Base-by-base conservation (phyloP, 768 basidiomycete genomes). In the Boletus tomentosulus region DNA sequence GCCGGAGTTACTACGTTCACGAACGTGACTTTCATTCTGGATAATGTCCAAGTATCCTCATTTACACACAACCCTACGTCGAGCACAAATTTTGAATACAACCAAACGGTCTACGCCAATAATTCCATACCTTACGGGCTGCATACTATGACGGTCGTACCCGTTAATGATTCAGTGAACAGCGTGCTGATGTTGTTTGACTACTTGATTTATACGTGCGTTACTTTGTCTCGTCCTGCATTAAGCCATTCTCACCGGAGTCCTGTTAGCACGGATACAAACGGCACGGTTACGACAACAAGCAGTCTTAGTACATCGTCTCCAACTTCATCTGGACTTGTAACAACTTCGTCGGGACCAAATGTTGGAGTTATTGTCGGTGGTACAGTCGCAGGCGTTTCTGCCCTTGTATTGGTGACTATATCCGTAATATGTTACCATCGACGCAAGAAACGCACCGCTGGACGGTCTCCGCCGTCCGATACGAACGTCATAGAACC, bases 191-290 rank as follows among this genome's bases (percentile, higher is more conserved):
- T 62, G 3, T 11, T 60, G 13, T 62, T 60, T 12, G 61, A 62
- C 27, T 63, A 63, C 39, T 34, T 61, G 3, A 38, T 64, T 22
- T 64, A 64, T 13, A 58, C 54, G 59, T 62, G 13, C 2, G 38
- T 39, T 9, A 9, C 19, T 22, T 22, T n/a, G 6, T 37, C 33
- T 39, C 19, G 4, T 39, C 38, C 11, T 11, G 19, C 10, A 10
- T 9, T 10, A 19, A 8, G 38, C 19, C 6, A 8, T 3, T 19
- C 38, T 39, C 22, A 39, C 11, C 19, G 6, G 19, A 11, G 19
- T 39, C 38, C 22, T 8, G 5, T 39, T 19, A 39, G 38, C 4
- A 11, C 38, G 10, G 38, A 39, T 11, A 19, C 19, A 2, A 39
- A 10, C 22, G 19, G 19, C 19, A 19, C 19, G 19, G 19, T 19